Evolutionary conservation across 257 asterid species (phyloP), one percentile per base, ranked within the genome.

Genomic region (Avicennia marina): DNA sequence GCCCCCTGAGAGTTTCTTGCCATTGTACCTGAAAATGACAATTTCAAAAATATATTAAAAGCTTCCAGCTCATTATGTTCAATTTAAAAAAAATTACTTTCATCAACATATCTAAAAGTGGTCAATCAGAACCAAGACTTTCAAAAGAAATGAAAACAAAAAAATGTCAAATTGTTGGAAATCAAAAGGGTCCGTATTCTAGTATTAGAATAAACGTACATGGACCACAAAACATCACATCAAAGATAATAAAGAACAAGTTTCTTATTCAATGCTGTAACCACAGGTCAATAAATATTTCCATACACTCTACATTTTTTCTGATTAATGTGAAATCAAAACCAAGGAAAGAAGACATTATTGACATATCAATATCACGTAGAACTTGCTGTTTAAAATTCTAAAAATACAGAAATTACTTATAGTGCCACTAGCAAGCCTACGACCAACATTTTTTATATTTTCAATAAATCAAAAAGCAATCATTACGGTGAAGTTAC

Each of bases 1-100:
- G 86, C 58, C 97, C 99, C 82, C 99, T 89, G 60, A 80, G 95
- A 56, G 99, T 93, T 72, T 86, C 99, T 81, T 93, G 99, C 99
- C 99, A 93, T 75, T 84, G 95, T 63, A 89, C 95, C 99, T 93
- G 67, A 19, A 74, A 58, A 56, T 44, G 39, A 67, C 18, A 47
- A 53, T 40, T 56, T 44, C 22, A 46, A 63, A 33, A 56, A 20
- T 24, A 56, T 33, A 63, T 69, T 26, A 71, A 66, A 53, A 56
- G 56, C 72, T 67, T 46, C 47, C 31, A 48, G 39, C 60, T 43
- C 7, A 29, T 29, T 29, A 29, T 29, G 3, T 2, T 29, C 7
- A 7, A 7, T 29, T 29, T 7, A 29, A 29, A 7, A 29, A 7
- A 29, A 29, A 29, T 7, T 29, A 7, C 33, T 29, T 2, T 29